These are phyloP conservation scores for Cyanodermella asteris DNA, from an alignment of 2,329 filamentous ascomycete species.

Conservation along the genomic window DNA sequence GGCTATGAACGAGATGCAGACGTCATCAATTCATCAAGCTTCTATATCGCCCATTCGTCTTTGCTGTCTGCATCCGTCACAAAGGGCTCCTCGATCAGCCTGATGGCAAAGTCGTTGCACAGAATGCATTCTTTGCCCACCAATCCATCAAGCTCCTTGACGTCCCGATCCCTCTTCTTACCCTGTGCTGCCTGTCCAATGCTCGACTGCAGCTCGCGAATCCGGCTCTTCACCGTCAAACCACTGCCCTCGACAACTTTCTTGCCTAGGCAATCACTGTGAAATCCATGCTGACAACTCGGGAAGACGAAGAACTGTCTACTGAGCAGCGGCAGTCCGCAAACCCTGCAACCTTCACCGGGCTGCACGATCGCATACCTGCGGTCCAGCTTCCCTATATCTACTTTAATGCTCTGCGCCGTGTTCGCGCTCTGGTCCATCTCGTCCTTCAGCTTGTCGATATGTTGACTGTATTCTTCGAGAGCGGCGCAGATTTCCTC, in stretches of 20 bases:
- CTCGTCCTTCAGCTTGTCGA: conserved; percentile 68
- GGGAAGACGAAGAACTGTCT: conserved; percentile 96
- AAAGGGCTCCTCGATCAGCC: conserved; percentile 84
- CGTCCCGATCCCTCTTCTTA: conserved; percentile 52
- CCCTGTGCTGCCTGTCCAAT: conserved; percentile 54
- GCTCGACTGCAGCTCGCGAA: conserved; percentile 65
- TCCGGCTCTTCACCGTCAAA: conserved; percentile 51
- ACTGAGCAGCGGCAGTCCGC: conserved; percentile 63
- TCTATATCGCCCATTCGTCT: conserved; percentile 59
- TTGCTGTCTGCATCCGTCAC: conserved; percentile 49
- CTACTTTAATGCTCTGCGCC: conserved; percentile 70
- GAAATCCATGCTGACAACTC: conserved; percentile 80
- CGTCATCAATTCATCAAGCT: conserved; percentile 19
- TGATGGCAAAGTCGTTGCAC: conserved; percentile 87
- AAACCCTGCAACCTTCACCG: conserved; percentile 82
- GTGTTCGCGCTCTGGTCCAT: conserved; percentile 91
- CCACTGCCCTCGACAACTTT: conserved; percentile 69
- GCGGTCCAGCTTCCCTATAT: conserved; percentile 67
- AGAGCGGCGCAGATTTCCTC: conserved; percentile 89
- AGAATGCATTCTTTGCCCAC: conserved; percentile 81
- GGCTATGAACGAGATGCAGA: neutral
- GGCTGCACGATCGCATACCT: conserved; percentile 94
- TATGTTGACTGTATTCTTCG: conserved; percentile 80
- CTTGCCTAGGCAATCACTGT: conserved; percentile 77
- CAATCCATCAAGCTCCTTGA: conserved; percentile 75